Percentiles rank a stretch among this genome's conserved stretches.
Evolutionary conservation across 2,329 filamentous ascomycete species (phyloP).

Genomic region (Fusarium sulawesiense): DNA sequence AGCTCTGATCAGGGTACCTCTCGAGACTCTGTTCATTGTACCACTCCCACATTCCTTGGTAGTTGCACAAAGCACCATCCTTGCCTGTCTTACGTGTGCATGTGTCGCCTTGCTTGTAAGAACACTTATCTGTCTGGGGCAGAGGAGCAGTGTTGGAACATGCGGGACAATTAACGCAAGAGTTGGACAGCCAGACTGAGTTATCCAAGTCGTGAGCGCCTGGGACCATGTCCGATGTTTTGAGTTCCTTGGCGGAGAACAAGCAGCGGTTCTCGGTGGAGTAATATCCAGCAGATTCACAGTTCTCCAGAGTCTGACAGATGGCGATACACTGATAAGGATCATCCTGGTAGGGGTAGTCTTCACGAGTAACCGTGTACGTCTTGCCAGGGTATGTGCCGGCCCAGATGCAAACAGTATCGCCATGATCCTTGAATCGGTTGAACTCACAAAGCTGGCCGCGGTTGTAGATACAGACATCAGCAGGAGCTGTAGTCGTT

Average conservation of each 20-base stretch:
- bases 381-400: conserved; percentile 1
- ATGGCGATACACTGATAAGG: conserved; percentile 20
- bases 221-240: background rate
- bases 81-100: background rate
- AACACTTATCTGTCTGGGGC: background rate
- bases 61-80: background rate
- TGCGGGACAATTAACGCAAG: background rate
- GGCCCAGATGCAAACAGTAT: conserved; percentile 10
- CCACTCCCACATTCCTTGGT: conserved; percentile 11
- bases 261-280: conserved; percentile 17
- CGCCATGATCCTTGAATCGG: conserved; percentile 3
- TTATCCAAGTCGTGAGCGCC: background rate
- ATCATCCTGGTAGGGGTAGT: conserved; percentile 13
- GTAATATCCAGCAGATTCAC: conserved; percentile 9
- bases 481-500: background rate
- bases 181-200: background rate
- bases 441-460: conserved; percentile 19
- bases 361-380: conserved; percentile 1
- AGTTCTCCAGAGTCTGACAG: conserved; percentile 6
- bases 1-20: conserved; percentile 9
- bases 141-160: background rate
- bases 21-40: conserved; percentile 1
- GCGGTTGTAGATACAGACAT: conserved; percentile 1
- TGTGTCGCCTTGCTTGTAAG: background rate
- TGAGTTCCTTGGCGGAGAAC: conserved; percentile 1